Conservation (phyloP, 2,329 filamentous ascomycete genomes). For the Hypoxylon sp. region DNA sequence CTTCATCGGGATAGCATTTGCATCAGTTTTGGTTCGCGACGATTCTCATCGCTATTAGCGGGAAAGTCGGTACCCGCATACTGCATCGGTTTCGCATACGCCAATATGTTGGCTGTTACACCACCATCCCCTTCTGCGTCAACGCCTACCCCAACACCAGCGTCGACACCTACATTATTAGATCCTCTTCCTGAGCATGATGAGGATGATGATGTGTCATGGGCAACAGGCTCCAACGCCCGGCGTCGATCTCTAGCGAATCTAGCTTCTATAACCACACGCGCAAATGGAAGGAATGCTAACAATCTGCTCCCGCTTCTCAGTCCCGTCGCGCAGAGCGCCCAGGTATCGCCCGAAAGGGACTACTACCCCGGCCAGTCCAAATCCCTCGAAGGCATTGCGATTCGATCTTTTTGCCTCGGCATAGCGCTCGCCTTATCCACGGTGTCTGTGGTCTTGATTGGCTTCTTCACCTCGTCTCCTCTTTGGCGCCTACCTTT, state of each 20-base stretch:
- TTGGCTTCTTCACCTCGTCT: conserved; percentile 51
- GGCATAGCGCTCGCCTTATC: conserved; percentile 54
- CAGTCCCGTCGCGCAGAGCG: conserved; percentile 46
- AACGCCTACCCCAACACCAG: conserved; percentile 26
- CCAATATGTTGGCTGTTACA: conserved; percentile 13
- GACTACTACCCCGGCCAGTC: conserved; percentile 56
- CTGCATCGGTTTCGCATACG: not conserved
- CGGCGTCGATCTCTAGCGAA: conserved; percentile 36
- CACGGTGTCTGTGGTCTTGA: conserved; percentile 45
- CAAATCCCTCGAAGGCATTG: conserved; percentile 68
- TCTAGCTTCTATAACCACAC: conserved; percentile 35
- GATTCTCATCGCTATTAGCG: conserved; percentile 5
- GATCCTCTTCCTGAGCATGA: conserved; percentile 32
- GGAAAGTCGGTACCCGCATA: conserved; percentile 1
- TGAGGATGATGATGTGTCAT: conserved; percentile 40
- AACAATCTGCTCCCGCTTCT: conserved; percentile 44
- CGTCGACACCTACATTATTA: conserved; percentile 25
- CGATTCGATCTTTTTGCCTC: conserved; percentile 64
- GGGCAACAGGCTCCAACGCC: conserved; percentile 41
- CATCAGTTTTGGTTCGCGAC: conserved; percentile 3
- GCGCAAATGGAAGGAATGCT: conserved; percentile 35
- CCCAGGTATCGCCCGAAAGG: conserved; percentile 46
- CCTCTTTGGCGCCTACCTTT: conserved; percentile 70
- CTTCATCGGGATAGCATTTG: not conserved
- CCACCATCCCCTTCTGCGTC: conserved; percentile 1